These are phyloP conservation scores for Lipomyces yamadae DNA, from an alignment of 805 yeast genomes.

Conservation along the genomic window DNA sequence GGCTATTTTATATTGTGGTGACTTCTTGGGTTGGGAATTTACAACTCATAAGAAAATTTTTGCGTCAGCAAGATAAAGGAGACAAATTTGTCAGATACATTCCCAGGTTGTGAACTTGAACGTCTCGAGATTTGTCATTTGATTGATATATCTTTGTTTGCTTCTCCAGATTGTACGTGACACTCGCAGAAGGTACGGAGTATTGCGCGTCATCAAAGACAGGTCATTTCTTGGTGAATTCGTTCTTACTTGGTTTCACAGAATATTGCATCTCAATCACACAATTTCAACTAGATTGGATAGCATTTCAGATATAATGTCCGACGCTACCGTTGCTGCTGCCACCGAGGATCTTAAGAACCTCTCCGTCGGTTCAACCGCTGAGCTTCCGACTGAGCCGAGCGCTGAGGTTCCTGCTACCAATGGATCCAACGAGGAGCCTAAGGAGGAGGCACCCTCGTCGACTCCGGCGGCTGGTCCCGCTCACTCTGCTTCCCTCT, in stretches of 20 bases:
- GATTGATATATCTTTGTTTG: conserved; percentile 9
- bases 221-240: not conserved
- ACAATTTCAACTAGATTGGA: conserved; percentile 1
- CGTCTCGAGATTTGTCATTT: not conserved
- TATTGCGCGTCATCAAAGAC: not conserved
- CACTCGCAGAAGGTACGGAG: not conserved
- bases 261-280: not conserved
- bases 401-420: conserved; percentile 22
- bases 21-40: conserved; percentile 7
- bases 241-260: not conserved
- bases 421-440: conserved; percentile 19
- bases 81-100: not conserved
- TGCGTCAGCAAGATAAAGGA: conserved; percentile 3
- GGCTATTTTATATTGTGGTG: not conserved
- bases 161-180: not conserved
- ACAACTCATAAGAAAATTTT: conserved; percentile 7
- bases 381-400: conserved; percentile 18
- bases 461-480: conserved; percentile 45
- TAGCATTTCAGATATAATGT: conserved; percentile 15
- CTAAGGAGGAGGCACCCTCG: conserved; percentile 39
- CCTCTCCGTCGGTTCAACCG: conserved; percentile 34
- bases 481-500: conserved; percentile 67
- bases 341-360: conserved; percentile 38
- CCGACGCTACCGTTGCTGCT: conserved; percentile 40
- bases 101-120: not conserved